Percentiles rank a stretch among this genome's conserved stretches.
phyloP scores from a whole-genome alignment of 768 basidiomycete species.

The Mycena filopes region DNA sequence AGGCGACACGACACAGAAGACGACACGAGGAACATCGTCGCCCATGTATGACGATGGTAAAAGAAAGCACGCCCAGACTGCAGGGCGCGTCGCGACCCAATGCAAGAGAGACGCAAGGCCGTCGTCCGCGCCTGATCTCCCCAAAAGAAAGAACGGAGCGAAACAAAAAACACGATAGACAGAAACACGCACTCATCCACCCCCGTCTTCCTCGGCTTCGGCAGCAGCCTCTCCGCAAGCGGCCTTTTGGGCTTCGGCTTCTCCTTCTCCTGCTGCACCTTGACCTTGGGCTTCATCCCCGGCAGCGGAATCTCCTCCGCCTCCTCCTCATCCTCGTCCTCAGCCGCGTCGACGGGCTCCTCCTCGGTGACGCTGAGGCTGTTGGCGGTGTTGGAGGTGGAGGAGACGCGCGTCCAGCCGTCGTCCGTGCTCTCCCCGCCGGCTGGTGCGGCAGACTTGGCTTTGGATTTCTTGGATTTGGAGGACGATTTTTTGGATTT shows the following conservation, averaged over 20 bases:
- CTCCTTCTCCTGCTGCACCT: constrained; percentile 34
- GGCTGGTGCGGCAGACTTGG: constrained; percentile 31
- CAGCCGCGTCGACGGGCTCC: neutral
- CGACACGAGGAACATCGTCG: too few species aligned
- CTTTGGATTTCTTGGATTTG: constrained; percentile 31
- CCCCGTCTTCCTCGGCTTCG: constrained; percentile 71
- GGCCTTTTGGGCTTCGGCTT: constrained; percentile 52
- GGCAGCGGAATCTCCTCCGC: constrained; percentile 32
- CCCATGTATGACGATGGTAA: too few species aligned
- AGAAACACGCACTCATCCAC: constrained; percentile 75
- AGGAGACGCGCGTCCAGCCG: constrained; percentile 33
- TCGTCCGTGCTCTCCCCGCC: constrained; percentile 28
- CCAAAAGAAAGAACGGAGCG: neutral
- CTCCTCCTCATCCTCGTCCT: constrained; percentile 31
- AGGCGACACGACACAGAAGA: too few species aligned
- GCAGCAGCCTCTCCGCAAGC: constrained; percentile 72
- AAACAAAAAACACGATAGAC: constrained; percentile 13
- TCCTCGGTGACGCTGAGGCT: constrained; percentile 25
- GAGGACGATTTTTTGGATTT: neutral
- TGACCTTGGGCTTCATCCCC: constrained; percentile 35
- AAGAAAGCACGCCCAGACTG: too few species aligned
- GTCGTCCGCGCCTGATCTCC: too few species aligned
- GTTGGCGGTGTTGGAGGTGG: neutral
- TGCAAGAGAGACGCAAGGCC: constrained; percentile 27
- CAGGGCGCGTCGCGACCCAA: too few species aligned